These are phyloP conservation scores for Zymoseptoria pseudotritici DNA, from an alignment of 2,329 filamentous ascomycete species.

Conservation along the genomic window DNA sequence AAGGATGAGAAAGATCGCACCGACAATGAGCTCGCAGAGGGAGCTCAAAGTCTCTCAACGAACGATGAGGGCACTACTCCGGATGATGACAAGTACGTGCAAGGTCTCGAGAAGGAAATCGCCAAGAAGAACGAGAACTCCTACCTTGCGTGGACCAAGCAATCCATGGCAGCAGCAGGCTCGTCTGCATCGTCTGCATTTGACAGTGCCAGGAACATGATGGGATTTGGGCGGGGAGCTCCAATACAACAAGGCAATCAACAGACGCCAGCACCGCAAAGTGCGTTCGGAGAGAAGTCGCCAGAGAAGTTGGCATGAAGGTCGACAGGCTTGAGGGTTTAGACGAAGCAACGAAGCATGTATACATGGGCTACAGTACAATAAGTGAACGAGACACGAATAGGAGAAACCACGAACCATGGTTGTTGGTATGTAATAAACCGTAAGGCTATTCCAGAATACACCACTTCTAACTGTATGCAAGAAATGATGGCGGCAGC, in stretches of 20 bases:
- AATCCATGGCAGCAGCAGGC: constrained; percentile 32
- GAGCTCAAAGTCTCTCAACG: constrained; percentile 10
- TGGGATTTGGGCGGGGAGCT: not conserved
- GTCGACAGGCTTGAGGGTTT: not conserved
- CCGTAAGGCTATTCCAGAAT: no score
- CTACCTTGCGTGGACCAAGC: constrained; percentile 36
- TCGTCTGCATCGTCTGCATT: constrained; percentile 18
- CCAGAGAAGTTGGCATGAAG: not conserved
- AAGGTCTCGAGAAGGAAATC: constrained; percentile 35
- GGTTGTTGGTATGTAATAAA: not conserved
- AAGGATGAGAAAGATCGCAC: constrained; percentile 31
- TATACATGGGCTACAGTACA: not conserved
- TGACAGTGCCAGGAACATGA: constrained; percentile 10
- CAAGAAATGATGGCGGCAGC: not conserved
- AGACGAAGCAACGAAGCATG: not conserved
- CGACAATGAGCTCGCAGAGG: constrained; percentile 20
- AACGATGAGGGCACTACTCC: constrained; percentile 22
- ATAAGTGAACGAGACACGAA: not conserved
- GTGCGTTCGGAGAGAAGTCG: not conserved
- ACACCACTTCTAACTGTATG: no score
- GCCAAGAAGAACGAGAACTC: constrained; percentile 39
- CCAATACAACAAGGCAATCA: not conserved
- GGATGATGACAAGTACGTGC: constrained; percentile 24
- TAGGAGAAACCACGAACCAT: not conserved
- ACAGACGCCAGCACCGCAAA: not conserved